Evolutionary conservation across 176 grass and related monocot species (phyloP).

Genomic region (Aegilops speltoides): DNA sequence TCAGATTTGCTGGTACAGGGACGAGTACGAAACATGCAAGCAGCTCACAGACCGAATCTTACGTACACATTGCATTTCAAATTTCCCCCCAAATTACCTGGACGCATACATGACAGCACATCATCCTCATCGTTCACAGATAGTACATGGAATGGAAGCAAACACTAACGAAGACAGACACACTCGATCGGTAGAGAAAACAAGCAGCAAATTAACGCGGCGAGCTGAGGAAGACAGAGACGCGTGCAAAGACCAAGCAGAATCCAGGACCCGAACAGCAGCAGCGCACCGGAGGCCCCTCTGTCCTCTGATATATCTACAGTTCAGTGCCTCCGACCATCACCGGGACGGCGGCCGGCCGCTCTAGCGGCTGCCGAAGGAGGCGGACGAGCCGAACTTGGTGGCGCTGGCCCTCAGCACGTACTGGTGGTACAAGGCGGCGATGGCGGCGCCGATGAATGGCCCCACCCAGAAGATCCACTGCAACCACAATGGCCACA

Average conservation of each 20-base stretch:
- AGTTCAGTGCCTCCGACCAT: conserved; percentile 29
- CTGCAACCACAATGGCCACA: conserved; percentile 30
- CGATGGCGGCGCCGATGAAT: conserved; percentile 66
- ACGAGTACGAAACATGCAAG: not conserved
- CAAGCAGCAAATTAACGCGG: conserved; percentile 11
- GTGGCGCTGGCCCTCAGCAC: conserved; percentile 61
- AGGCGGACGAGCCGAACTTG: conserved; percentile 60
- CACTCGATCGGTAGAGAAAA: conserved; percentile 14
- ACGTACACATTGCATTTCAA: conserved; percentile 2
- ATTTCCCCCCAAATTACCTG: not conserved
- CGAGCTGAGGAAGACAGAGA: not conserved
- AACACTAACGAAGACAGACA: conserved; percentile 24
- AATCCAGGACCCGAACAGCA: not conserved
- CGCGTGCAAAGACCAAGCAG: not conserved
- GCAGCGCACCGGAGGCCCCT: conserved; percentile 15
- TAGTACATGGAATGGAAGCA: conserved; percentile 11
- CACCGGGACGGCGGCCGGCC: not conserved
- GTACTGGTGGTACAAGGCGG: conserved; percentile 71
- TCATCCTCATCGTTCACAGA: not conserved
- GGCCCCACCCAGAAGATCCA: conserved; percentile 97
- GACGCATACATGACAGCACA: not conserved
- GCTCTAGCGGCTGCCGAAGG: conserved; percentile 43
- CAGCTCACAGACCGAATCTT: not conserved
- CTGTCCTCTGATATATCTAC: conserved; percentile 44
- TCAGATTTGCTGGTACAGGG: too few relatives aligned